These are phyloP conservation scores for Tylopilus vinaceipallidus DNA, from an alignment of 768 basidiomycete species.

Conservation along the genomic window DNA sequence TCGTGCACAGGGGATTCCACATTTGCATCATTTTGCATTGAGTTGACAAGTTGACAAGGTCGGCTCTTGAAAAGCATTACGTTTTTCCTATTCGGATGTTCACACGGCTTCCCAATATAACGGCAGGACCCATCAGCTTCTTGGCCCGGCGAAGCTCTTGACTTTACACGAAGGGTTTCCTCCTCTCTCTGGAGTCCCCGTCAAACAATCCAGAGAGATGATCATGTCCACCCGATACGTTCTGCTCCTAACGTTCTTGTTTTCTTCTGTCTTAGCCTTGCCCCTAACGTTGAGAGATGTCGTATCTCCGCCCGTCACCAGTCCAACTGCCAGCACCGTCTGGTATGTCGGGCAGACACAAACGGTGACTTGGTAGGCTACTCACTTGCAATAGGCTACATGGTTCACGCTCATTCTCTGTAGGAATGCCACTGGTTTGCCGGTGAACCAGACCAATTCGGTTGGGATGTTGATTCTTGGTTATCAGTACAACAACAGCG, in stretches of 20 bases:
- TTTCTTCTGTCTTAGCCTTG: constrained; percentile 25
- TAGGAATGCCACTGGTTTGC: constrained; percentile 22
- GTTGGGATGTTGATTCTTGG: constrained; percentile 32
- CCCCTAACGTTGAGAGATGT: constrained; percentile 43
- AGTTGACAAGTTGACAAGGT: background rate
- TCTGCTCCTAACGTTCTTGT: constrained; percentile 20
- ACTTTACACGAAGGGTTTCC: constrained; percentile 11
- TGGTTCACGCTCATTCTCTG: constrained; percentile 34
- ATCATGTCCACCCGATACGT: constrained; percentile 26
- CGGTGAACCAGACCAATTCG: constrained; percentile 29
- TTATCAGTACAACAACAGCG: constrained; percentile 27
- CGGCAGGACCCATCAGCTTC: background rate
- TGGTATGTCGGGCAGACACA: constrained; percentile 45
- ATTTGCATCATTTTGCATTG: constrained; percentile 3
- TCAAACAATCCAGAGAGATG: constrained; percentile 13
- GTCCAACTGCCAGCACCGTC: constrained; percentile 38
- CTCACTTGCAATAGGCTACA: background rate
- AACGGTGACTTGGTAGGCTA: constrained; percentile 50
- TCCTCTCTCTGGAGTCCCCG: constrained; percentile 11
- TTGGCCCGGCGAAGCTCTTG: constrained; percentile 14
- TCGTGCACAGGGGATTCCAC: constrained; percentile 2
- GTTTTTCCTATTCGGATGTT: constrained; percentile 15
- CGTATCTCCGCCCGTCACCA: constrained; percentile 46
- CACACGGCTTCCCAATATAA: constrained; percentile 25
- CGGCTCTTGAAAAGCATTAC: background rate